These are phyloP conservation scores for Albizia julibrissin DNA, from an alignment of 306 rosid species.

Conservation along the genomic window DNA sequence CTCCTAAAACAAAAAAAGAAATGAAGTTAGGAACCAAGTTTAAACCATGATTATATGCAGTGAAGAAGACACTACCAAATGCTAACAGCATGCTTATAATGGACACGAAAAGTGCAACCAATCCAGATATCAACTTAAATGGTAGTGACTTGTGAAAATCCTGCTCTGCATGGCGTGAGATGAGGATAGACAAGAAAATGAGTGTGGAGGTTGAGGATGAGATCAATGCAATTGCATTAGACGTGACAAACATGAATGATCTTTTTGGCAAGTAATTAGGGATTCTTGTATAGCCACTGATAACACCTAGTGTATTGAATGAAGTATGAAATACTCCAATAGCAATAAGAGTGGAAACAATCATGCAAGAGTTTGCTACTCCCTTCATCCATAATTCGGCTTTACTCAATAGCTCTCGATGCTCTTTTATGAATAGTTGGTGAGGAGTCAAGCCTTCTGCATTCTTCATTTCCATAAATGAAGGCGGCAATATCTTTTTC, in stretches of 20 bases:
- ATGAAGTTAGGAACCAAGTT: constrained; percentile 40
- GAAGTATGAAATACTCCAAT: too few relatives aligned
- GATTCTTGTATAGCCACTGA: constrained; percentile 2
- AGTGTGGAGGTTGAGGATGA: too few relatives aligned
- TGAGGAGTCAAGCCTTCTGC: background rate
- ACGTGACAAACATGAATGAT: constrained; percentile 35
- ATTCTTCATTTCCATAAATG: constrained; percentile 30
- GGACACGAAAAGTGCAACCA: constrained; percentile 31
- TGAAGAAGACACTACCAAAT: constrained; percentile 46
- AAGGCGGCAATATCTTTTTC: constrained; percentile 41
- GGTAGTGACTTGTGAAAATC: constrained; percentile 51
- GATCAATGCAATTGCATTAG: constrained; percentile 39
- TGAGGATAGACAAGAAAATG: constrained; percentile 43
- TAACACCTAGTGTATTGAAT: constrained; percentile 47
- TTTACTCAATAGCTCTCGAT: background rate
- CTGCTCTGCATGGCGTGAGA: constrained; percentile 46
- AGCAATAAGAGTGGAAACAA: too few relatives aligned
- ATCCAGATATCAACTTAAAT: constrained; percentile 37
- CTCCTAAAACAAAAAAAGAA: background rate
- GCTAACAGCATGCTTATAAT: constrained; percentile 49
- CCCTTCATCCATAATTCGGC: too few relatives aligned
- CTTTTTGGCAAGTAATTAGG: constrained; percentile 28
- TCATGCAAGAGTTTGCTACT: too few relatives aligned
- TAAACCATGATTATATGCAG: constrained; percentile 28
- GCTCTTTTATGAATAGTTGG: background rate